Conservation (phyloP, 2,329 filamentous ascomycete genomes). For the Talaromyces albobiverticillius region DNA sequence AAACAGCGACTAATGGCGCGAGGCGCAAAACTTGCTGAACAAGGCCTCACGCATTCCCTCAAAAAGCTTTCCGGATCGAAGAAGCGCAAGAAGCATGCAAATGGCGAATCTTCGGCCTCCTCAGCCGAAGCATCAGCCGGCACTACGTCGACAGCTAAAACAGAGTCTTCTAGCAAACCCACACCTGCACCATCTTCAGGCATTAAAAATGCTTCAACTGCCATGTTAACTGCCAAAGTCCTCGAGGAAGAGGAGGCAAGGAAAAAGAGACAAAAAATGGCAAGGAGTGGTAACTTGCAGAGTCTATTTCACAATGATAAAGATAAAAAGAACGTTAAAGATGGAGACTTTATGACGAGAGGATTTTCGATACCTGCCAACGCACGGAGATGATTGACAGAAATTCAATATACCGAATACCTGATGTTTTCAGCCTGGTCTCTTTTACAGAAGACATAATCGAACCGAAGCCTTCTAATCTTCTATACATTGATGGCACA, state of each 20-base stretch:
- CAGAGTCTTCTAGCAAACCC: conserved; percentile 21
- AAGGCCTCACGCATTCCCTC: conserved; percentile 77
- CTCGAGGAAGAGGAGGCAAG: conserved; percentile 79
- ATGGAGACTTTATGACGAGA: conserved; percentile 58
- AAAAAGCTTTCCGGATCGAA: conserved; percentile 70
- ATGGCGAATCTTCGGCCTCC: conserved; percentile 25
- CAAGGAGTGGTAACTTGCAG: conserved; percentile 53
- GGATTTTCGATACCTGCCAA: conserved; percentile 52
- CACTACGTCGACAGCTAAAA: conserved; percentile 20
- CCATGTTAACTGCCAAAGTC: conserved; percentile 80
- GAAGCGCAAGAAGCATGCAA: conserved; percentile 72
- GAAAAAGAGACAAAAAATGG: conserved; percentile 69
- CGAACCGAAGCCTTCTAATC: background rate
- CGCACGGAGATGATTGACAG: conserved; percentile 31
- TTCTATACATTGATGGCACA: background rate
- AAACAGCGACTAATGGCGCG: conserved; percentile 65
- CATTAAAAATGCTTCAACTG: conserved; percentile 87
- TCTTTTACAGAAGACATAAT: background rate
- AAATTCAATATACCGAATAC: background rate
- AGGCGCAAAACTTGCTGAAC: conserved; percentile 64
- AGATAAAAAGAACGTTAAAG: conserved; percentile 40
- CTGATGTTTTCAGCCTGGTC: background rate
- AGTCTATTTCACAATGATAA: conserved; percentile 48
- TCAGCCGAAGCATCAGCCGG: background rate
- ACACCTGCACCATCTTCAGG: conserved; percentile 43